Evolutionary conservation across 768 basidiomycete genomes (phyloP), one percentile per base, ranked within the genome.

Genomic region (Epithele typhae): DNA sequence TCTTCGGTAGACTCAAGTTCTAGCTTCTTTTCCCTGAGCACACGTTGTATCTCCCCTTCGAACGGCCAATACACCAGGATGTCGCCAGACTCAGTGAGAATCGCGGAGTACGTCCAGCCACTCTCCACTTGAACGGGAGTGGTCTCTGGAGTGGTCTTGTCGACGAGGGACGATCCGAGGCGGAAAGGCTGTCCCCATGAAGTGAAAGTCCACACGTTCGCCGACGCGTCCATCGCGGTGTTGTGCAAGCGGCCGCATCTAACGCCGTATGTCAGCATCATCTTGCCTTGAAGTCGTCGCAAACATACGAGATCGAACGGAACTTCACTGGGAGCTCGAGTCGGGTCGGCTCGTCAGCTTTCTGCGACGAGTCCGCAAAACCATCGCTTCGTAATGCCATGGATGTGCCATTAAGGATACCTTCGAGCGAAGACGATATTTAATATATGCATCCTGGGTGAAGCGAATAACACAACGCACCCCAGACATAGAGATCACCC

Each of bases 221-320:
- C 65, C 10, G 70, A 61, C 33, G 69, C 64, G 58, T 90, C 88
- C 36, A 92, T 67, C 25, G 79, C 75, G 12, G 81, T 73, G 4
- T 82, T 74, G 60, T 92, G 88, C 23, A 83, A 59, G 48, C 92
- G 75, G 36, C 91, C 92, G 57, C 87, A 91, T 57, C 90, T 92
- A 49, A 30, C 50, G 27, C 37, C 11, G 32, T 12, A 36, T 8
- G 25, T 27, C 5, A 32, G 33, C 5, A 19, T 30, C 7, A 19
- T n/a, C n/a, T 14, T 30, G 8, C 14, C 27, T 7, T 30, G 7
- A 30, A 14, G 27, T 7, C 27, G 14, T 30, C 27, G 27, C 8
- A 30, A 14, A 30, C 14, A 14, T 30, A 83, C 88, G 86, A 88
- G 58, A 92, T 73, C 48, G 73, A 74, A 43, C 76, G 78, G 53